Conservation (phyloP, 2,329 filamentous ascomycete genomes). For the Pochonia chlamydosporia region DNA sequence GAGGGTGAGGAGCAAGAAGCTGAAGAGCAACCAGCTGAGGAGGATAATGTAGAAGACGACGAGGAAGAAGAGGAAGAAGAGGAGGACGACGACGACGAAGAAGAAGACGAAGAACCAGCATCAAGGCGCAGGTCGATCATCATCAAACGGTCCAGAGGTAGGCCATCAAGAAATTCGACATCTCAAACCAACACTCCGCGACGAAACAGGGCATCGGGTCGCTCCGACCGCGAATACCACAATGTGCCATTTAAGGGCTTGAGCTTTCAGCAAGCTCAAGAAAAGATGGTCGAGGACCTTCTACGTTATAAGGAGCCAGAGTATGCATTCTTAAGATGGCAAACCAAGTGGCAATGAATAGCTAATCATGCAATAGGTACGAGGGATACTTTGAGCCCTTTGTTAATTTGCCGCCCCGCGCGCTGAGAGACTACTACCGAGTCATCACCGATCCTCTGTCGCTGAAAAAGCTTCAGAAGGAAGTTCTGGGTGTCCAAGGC, state of each 20-base stretch:
- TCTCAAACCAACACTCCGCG: conserved; percentile 27
- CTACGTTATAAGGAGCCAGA: conserved; percentile 62
- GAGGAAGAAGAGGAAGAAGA: conserved; percentile 26
- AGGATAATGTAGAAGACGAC: conserved; percentile 23
- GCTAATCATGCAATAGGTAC: conserved; percentile 43
- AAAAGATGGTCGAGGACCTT: conserved; percentile 74
- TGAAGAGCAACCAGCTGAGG: conserved; percentile 26
- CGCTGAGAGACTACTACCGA: conserved; percentile 79
- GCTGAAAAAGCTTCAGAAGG: conserved; percentile 70
- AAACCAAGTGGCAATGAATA: not conserved
- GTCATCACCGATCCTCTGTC: conserved; percentile 78
- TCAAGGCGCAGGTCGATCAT: conserved; percentile 33
- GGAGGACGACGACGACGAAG: conserved; percentile 20
- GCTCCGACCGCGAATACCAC: conserved; percentile 49
- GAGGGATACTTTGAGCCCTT: conserved; percentile 71
- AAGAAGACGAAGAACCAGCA: conserved; percentile 21
- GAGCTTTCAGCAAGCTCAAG: conserved; percentile 77
- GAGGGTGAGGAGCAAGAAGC: conserved; percentile 26
- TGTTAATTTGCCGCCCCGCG: conserved; percentile 68
- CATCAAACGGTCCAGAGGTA: conserved; percentile 30
- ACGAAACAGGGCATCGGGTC: conserved; percentile 30
- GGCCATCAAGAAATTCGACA: conserved; percentile 26
- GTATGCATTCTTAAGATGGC: conserved; percentile 33
- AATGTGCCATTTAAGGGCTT: conserved; percentile 62
- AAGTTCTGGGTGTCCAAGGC: conserved; percentile 66